Evolutionary conservation across 2,329 filamentous ascomycete genomes (phyloP), one percentile per base, ranked within the genome.

Genomic region (Verticillium dahliae): DNA sequence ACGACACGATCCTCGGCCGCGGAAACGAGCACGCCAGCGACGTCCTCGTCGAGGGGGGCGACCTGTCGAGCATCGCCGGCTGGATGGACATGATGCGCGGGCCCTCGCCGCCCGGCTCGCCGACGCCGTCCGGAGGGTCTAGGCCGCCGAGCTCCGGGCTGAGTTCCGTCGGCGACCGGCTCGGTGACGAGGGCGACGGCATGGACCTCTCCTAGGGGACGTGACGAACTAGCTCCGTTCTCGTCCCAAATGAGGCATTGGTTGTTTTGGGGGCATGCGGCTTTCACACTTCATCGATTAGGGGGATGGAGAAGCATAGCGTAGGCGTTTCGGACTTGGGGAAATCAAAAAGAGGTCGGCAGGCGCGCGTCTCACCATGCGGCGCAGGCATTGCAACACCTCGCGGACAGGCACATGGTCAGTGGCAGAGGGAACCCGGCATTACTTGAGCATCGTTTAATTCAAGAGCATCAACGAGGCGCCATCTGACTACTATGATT

Each of bases 1-100:
- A 89, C 67, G 92, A 91, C 35, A 97, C 94, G 0, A 84, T 95
- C 0, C 80, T 98, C 11, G 94, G 94, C 4, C 88, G 88, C 66
- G 80, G 82, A 55, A 83, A 83, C 57, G 91, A 96, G 67, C 84
- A 88, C 61, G 56, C 61, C 11, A 86, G 85, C 69, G 84, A 89
- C 7, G 78, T 97, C 34, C 80, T 88, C 59, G 88, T 96, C 59
- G 92, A 96, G 72, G 93, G 93, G 54, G 91, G 91, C 22, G 80
- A 85, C 38, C 82, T 83, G 6, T 83, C 85, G 58, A 90, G 83
- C 62, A 82, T 94, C 56, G 78, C 83, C 56, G 86, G 87, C 61
- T 94, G 90, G 58, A 56, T 56, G 54, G 27, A 56, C 37, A 76
- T 73, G 65, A 73, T 77, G 67, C 72, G 72, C 18, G 70, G 65